Percentiles rank a stretch among this genome's conserved stretches.
phyloP scores from a whole-genome alignment of 805 yeast species.

The Myxozyma kluyveri region DNA sequence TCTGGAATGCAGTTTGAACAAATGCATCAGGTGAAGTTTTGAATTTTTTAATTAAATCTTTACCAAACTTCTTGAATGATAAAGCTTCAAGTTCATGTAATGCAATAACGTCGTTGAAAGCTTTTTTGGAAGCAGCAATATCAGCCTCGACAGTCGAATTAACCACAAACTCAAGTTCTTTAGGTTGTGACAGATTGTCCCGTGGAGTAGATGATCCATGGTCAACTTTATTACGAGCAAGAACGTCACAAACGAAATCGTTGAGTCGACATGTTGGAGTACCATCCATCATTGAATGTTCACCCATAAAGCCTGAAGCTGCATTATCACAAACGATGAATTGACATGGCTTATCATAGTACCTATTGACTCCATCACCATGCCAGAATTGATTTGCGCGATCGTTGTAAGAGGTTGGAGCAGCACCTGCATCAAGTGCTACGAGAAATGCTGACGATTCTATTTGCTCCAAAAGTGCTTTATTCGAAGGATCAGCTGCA shows the following conservation, averaged over 20 bases:
- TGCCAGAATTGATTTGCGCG: constrained; percentile 87
- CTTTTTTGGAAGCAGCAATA: constrained; percentile 54
- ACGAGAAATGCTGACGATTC: constrained; percentile 76
- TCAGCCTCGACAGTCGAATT: constrained; percentile 50
- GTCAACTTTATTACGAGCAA: constrained; percentile 49
- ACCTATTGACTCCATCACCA: constrained; percentile 90
- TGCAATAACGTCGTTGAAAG: constrained; percentile 56
- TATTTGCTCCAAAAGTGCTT: constrained; percentile 60
- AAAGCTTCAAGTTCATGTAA: constrained; percentile 74
- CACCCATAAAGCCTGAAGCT: constrained; percentile 88
- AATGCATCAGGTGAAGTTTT: constrained; percentile 91
- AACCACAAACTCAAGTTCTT: constrained; percentile 52
- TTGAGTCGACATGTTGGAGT: constrained; percentile 89
- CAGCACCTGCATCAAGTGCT: constrained; percentile 63
- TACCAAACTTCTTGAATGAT: constrained; percentile 83
- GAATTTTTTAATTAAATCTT: constrained; percentile 75
- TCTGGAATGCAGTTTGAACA: constrained; percentile 84
- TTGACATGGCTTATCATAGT: constrained; percentile 87
- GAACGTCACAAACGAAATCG: constrained; percentile 62
- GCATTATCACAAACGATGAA: constrained; percentile 79
- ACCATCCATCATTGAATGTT: constrained; percentile 98
- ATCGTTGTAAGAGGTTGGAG: constrained; percentile 76
- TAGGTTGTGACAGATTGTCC: constrained; percentile 35
- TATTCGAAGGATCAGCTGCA: constrained; percentile 58
- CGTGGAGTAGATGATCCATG: constrained; percentile 32